Percentiles rank a stretch among this genome's conserved stretches.
These are phyloP conservation scores for Ogataea chonburiensis DNA, from an alignment of 805 yeast genomes.

Conservation along the genomic window DNA sequence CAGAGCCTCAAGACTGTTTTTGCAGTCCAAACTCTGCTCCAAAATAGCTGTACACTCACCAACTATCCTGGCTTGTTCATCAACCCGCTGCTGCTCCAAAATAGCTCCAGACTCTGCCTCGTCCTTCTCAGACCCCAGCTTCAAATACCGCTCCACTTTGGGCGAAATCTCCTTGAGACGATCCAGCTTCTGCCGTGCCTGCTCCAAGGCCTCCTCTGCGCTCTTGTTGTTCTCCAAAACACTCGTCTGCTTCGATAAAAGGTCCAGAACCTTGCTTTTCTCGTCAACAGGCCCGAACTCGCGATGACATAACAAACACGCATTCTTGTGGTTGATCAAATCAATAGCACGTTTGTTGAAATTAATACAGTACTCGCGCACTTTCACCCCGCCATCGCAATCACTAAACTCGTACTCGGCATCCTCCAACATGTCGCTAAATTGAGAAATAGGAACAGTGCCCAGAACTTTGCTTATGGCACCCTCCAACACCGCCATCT, in stretches of 20 bases:
- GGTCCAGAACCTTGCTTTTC: slow-evolving; percentile 22
- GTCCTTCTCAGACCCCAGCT: slow-evolving; percentile 10
- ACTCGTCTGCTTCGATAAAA: slow-evolving; percentile 26
- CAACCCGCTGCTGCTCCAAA: neutral
- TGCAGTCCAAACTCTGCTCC: neutral
- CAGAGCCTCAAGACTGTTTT: slow-evolving; percentile 2
- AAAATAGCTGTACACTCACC: neutral
- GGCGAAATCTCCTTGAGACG: slow-evolving; percentile 29
- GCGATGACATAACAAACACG: slow-evolving; percentile 74
- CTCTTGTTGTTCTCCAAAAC: slow-evolving; percentile 20
- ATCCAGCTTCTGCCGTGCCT: slow-evolving; percentile 31
- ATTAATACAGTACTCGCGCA: slow-evolving; percentile 63
- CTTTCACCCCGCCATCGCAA: slow-evolving; percentile 64
- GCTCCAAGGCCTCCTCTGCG: slow-evolving; percentile 24
- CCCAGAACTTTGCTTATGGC: slow-evolving; percentile 31
- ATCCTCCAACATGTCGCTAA: slow-evolving; percentile 48
- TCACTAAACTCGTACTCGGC: slow-evolving; percentile 61
- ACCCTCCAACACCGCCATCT: slow-evolving; percentile 12
- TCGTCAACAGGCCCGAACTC: slow-evolving; percentile 47
- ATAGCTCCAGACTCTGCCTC: neutral
- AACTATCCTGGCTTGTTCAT: neutral
- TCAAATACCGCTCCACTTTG: slow-evolving; percentile 27
- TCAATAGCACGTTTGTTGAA: slow-evolving; percentile 71
- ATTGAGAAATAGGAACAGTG: slow-evolving; percentile 45
- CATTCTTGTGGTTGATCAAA: slow-evolving; percentile 52